Percentiles rank a stretch among this genome's conserved stretches.
Conservation (phyloP, 768 basidiomycete genomes). For the Mycena crocata region DNA sequence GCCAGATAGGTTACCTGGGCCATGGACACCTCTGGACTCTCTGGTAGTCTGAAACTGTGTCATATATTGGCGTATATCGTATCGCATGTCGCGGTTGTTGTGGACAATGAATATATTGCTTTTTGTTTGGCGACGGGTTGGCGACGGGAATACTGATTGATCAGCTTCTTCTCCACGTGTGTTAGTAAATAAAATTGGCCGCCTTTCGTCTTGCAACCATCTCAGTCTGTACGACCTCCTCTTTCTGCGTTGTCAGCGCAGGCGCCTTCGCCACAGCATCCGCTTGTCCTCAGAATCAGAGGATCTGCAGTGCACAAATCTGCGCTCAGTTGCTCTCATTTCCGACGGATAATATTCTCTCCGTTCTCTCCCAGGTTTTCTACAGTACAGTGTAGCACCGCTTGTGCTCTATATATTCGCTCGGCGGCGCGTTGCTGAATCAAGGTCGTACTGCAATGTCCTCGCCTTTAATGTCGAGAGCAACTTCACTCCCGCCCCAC, state of each 20-base stretch:
- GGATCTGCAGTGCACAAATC: slow-evolving; percentile 27
- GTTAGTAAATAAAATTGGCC: no score
- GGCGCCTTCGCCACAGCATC: slow-evolving; percentile 28
- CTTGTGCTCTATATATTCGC: slow-evolving; percentile 17
- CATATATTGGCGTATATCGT: no score
- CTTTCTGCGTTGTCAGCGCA: slow-evolving; percentile 26
- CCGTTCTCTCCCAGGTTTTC: slow-evolving; percentile 2
- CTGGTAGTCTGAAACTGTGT: no score
- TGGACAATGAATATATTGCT: no score
- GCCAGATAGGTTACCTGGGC: no score
- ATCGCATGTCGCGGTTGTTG: no score
- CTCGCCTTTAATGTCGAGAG: slow-evolving; percentile 37
- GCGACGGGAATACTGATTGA: no score
- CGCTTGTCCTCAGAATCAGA: background rate
- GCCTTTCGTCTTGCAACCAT: slow-evolving; percentile 2
- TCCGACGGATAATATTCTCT: background rate
- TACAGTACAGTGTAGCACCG: slow-evolving; percentile 22
- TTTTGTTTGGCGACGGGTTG: no score
- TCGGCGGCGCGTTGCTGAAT: slow-evolving; percentile 25
- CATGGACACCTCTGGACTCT: no score
- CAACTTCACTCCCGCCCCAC: slow-evolving; percentile 29
- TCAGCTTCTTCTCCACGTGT: no score
- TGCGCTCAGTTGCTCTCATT: slow-evolving; percentile 3
- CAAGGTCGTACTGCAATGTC: slow-evolving; percentile 22
- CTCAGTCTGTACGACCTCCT: slow-evolving; percentile 16